Percentiles rank a stretch among this genome's conserved stretches.
Evolutionary conservation across 2,329 filamentous ascomycete species (phyloP).

Genomic region (Mollisia scopiformis): DNA sequence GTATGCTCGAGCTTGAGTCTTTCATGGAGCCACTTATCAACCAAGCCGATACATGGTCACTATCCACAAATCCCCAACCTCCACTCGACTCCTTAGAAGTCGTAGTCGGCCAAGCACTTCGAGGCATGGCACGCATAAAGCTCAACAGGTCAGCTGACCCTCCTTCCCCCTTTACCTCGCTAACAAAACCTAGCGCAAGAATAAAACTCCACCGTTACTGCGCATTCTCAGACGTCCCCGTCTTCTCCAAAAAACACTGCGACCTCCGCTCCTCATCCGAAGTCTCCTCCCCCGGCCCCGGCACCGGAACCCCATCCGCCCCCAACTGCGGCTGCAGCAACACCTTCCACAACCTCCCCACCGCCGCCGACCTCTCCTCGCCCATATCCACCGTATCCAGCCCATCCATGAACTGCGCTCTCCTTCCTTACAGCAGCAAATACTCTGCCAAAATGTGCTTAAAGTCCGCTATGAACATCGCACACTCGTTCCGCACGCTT

Average conservation of each 20-base stretch:
- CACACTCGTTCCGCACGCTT: constrained; percentile 47
- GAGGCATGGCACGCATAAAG: constrained; percentile 52
- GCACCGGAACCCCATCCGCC: not conserved
- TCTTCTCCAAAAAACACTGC: constrained; percentile 53
- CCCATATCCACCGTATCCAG: not conserved
- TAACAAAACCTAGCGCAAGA: constrained; percentile 42
- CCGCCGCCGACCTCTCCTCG: constrained; percentile 4
- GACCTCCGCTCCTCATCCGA: constrained; percentile 41
- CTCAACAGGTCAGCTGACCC: constrained; percentile 45
- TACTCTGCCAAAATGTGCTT: constrained; percentile 53
- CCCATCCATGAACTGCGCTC: constrained; percentile 13
- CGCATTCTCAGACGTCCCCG: constrained; percentile 52
- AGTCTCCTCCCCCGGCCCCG: not conserved
- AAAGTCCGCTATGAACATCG: constrained; percentile 51
- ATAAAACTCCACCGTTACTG: constrained; percentile 56
- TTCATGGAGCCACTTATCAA: constrained; percentile 28
- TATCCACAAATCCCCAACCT: constrained; percentile 40
- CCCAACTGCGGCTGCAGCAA: constrained; percentile 20
- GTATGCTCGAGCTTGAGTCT: constrained; percentile 30
- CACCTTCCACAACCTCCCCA: constrained; percentile 22
- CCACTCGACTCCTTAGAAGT: constrained; percentile 38
- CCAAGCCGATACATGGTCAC: constrained; percentile 28
- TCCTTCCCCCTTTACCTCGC: not conserved
- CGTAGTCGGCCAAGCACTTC: constrained; percentile 46
- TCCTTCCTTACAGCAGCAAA: constrained; percentile 49